Evolutionary conservation across 805 yeast species (phyloP), one percentile per base, ranked within the genome.

Genomic region (Kluyveromyces starmeri): DNA sequence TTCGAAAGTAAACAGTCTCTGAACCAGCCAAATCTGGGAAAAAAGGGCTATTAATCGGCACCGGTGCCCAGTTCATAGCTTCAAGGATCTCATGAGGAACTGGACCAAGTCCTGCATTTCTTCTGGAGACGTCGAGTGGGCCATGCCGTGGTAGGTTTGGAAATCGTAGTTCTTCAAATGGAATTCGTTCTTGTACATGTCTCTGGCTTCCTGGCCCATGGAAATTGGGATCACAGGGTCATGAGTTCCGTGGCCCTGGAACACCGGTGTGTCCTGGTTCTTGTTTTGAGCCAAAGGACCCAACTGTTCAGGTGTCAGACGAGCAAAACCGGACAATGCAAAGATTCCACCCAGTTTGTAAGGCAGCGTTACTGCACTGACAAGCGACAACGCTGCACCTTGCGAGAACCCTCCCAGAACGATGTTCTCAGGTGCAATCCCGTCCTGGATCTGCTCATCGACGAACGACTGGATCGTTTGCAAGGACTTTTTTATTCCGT

Each of bases 351-450:
- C 97, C 14, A 88, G 63, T 49, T 80, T 81, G 37, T 62, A 52
- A 13, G 76, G 75, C 20, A 68, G 54, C 8, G 69, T 56, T 1
- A 78, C 64, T 15, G 73, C 65, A 11, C 79, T 51, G 3, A 83
- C 84, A 39, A 83, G 61, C 1, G 92, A 62, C 8, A 89, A 41
- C 2, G 94, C 86, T 32, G 85, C 94, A 36, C 98, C 98, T 61
- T 92, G 98, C 4, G 94, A 80, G 54, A 92, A 92, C 0, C 98
- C 98, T 22, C 97, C 97, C 38, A 92, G 64, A n/a, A 92, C 64
- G 30, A 92, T 81, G 35, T 81, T 72, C 12, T 73, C 74, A 0
- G 80, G 64, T 4, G 72, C 67, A 22, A 82, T 69, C 7, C 79
- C 74, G 5, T 48, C 46, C 7, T 69, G 71, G 11, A 71, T 61